Conservation (phyloP, 2,329 filamentous ascomycete genomes). For the Ascocoryne sarcoides region DNA sequence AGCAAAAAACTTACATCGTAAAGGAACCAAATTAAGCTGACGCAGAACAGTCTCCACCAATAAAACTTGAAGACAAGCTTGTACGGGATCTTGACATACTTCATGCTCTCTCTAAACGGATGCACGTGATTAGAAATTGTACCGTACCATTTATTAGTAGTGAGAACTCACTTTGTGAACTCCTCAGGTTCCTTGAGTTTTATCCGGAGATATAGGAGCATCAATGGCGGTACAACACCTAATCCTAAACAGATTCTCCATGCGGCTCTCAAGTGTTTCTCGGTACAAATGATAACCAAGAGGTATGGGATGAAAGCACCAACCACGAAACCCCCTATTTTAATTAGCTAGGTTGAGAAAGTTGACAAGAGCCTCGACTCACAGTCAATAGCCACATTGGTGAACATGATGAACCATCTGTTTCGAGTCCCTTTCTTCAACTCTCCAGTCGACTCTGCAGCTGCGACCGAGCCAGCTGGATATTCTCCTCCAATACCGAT, state of each 20-base stretch:
- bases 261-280: slow-evolving; percentile 57
- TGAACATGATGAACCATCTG: slow-evolving; percentile 85
- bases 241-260: slow-evolving; percentile 78
- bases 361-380: no score
- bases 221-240: slow-evolving; percentile 67
- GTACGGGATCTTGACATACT: slow-evolving; percentile 44
- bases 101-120: slow-evolving; percentile 27
- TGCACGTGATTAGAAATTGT: slow-evolving; percentile 4
- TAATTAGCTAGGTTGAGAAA: no score
- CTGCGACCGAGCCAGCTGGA: slow-evolving; percentile 74
- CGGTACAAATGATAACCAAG: slow-evolving; percentile 44
- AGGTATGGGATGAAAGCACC: slow-evolving; percentile 69
- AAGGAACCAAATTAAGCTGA: slow-evolving; percentile 75
- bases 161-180: slow-evolving; percentile 39
- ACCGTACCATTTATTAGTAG: neutral
- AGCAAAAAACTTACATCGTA: slow-evolving; percentile 52
- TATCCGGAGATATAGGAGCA: slow-evolving; percentile 61
- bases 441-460: slow-evolving; percentile 76
- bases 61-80: slow-evolving; percentile 55
- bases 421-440: slow-evolving; percentile 75
- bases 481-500: slow-evolving; percentile 80
- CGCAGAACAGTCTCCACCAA: slow-evolving; percentile 60
- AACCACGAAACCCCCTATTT: slow-evolving; percentile 63
- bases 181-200: slow-evolving; percentile 73
- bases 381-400: slow-evolving; percentile 80